A percentile compares a stretch with the other conserved stretches of the same genome.
phyloP scores from a whole-genome alignment of 139 green algal genomes.

The Gonium pectorale region DNA sequence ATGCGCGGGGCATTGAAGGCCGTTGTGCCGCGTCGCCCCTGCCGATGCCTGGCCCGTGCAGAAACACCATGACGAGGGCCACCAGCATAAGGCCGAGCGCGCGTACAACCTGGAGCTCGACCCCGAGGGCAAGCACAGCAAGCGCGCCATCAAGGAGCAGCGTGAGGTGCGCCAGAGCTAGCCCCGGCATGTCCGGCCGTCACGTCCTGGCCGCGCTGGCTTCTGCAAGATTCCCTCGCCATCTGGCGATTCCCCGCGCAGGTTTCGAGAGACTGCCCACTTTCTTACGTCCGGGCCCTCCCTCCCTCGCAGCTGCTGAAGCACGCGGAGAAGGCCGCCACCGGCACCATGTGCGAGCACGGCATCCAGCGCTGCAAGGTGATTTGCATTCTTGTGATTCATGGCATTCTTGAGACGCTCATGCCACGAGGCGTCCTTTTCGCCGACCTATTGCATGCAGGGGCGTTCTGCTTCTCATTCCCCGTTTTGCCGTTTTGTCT shows the following conservation, averaged over 20 bases:
- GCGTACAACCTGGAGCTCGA: slow-evolving; percentile 11
- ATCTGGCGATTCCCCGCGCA: too few species aligned
- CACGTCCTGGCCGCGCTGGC: too few species aligned
- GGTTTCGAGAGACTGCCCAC: too few species aligned
- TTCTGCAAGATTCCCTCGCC: too few species aligned
- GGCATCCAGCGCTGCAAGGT: slow-evolving; percentile 30
- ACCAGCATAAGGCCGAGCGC: slow-evolving; percentile 12
- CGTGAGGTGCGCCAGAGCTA: not conserved
- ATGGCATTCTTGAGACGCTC: not conserved
- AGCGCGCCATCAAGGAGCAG: slow-evolving; percentile 45
- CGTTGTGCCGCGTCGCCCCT: too few species aligned
- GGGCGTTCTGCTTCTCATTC: too few species aligned
- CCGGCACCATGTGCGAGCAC: slow-evolving; percentile 28
- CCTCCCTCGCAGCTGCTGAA: slow-evolving; percentile 6
- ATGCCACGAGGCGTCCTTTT: not conserved
- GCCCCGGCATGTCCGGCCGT: too few species aligned
- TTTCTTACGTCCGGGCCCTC: not conserved
- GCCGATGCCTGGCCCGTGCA: too few species aligned
- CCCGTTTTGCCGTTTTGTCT: too few species aligned
- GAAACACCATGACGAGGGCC: slow-evolving; percentile 1
- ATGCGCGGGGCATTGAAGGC: too few species aligned
- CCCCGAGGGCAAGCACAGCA: slow-evolving; percentile 34
- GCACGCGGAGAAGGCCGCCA: slow-evolving; percentile 34
- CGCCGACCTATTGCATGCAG: too few species aligned
- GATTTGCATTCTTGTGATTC: too few species aligned